These are phyloP conservation scores for Acacia acuminata DNA, from an alignment of 306 rosid genomes.

Conservation along the genomic window DNA sequence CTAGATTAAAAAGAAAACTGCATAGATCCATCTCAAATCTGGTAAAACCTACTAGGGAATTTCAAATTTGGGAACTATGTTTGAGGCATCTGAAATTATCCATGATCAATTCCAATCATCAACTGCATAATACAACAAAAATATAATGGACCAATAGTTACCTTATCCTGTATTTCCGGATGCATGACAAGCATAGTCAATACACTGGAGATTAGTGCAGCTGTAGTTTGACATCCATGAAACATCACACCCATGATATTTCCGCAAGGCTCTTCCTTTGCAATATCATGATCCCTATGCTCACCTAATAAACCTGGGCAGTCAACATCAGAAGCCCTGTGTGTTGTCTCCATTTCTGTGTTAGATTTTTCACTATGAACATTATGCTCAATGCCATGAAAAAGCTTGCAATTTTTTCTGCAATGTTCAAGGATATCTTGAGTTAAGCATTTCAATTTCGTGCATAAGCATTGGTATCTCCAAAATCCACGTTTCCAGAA, in stretches of 20 bases:
- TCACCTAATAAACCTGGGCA: slow-evolving; percentile 44
- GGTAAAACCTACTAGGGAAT: background rate
- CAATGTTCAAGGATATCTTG: slow-evolving; percentile 65
- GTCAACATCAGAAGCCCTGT: slow-evolving; percentile 40
- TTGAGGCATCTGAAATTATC: slow-evolving; percentile 17
- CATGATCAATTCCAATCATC: background rate
- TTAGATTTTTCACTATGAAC: slow-evolving; percentile 30
- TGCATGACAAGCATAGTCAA: slow-evolving; percentile 62
- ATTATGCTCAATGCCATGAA: slow-evolving; percentile 35
- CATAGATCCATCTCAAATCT: background rate
- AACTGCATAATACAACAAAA: slow-evolving; percentile 3
- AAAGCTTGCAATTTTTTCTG: slow-evolving; percentile 48
- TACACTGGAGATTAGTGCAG: slow-evolving; percentile 56
- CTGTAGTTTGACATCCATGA: slow-evolving; percentile 78
- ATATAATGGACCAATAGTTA: slow-evolving; percentile 27
- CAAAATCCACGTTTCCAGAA: slow-evolving; percentile 79
- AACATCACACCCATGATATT: slow-evolving; percentile 76
- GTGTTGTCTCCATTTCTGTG: slow-evolving; percentile 38
- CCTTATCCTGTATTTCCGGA: slow-evolving; percentile 74
- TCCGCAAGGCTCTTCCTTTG: slow-evolving; percentile 60
- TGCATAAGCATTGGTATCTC: slow-evolving; percentile 64
- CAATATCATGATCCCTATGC: slow-evolving; percentile 38
- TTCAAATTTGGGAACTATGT: background rate
- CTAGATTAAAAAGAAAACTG: slow-evolving; percentile 2
- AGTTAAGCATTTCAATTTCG: slow-evolving; percentile 71